Conservation (phyloP, 2,329 filamentous ascomycete genomes). For the Grosmannia huntii region DNA sequence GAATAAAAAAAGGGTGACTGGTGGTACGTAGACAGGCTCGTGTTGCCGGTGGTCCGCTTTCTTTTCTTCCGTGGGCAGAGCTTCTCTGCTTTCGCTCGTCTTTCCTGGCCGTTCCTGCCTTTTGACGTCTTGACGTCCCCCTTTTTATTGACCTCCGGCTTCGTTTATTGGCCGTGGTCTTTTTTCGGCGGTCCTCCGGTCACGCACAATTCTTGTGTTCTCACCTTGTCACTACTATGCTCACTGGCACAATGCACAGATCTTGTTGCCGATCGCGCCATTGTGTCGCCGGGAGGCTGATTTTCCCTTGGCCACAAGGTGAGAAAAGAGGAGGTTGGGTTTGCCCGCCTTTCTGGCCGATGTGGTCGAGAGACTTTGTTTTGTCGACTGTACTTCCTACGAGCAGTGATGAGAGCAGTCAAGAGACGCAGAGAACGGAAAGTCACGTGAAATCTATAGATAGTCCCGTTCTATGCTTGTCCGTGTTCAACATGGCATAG, state of each 20-base stretch:
- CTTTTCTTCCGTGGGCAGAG: background rate
- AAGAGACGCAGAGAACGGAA: no score
- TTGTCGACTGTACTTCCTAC: background rate
- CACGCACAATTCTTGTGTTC: background rate
- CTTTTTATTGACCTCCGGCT: background rate
- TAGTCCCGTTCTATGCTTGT: no score
- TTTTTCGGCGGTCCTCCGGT: background rate
- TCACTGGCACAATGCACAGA: background rate
- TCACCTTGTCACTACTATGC: background rate
- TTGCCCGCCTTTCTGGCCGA: background rate
- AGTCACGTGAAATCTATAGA: no score
- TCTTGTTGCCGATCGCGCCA: background rate
- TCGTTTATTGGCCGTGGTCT: background rate
- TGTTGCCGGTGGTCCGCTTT: background rate
- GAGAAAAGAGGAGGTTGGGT: background rate
- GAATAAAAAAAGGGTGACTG: background rate
- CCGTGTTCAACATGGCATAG: no score
- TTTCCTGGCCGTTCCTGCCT: background rate
- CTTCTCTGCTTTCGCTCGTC: background rate
- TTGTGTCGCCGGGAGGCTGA: background rate
- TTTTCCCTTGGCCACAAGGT: background rate
- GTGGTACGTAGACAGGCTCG: background rate
- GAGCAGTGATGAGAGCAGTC: no score
- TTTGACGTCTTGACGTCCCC: background rate
- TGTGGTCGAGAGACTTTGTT: background rate